Percentiles rank a stretch among this genome's conserved stretches.
These are phyloP conservation scores for Elsinoe perseae DNA, from an alignment of 2,329 filamentous ascomycete species.

Conservation along the genomic window DNA sequence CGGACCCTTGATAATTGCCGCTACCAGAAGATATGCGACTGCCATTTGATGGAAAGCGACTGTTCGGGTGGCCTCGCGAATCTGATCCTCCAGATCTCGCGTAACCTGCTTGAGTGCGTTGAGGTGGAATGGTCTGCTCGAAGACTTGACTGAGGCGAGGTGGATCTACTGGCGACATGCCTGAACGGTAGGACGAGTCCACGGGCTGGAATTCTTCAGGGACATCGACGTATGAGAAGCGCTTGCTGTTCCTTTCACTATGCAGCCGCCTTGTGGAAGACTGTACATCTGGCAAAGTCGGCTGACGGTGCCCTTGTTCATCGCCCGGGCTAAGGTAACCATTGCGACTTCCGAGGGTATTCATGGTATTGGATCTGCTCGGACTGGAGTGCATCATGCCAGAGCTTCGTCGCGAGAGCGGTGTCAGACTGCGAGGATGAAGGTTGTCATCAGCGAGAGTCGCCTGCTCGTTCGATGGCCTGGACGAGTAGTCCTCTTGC, in stretches of 20 bases:
- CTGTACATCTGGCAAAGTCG: slow-evolving; percentile 7
- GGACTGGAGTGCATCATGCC: background rate
- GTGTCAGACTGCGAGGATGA: slow-evolving; percentile 9
- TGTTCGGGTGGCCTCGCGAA: background rate
- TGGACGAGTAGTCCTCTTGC: background rate
- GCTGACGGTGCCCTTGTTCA: background rate
- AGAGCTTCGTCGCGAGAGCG: slow-evolving; percentile 7
- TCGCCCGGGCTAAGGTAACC: background rate
- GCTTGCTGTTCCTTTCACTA: slow-evolving; percentile 6
- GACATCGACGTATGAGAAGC: slow-evolving; percentile 12
- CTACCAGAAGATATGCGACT: background rate
- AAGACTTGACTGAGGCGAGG: slow-evolving; percentile 9
- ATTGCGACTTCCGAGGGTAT: background rate
- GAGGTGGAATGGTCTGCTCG: background rate
- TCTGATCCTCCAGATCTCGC: background rate
- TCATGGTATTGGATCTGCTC: slow-evolving; percentile 1
- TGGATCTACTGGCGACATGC: slow-evolving; percentile 4
- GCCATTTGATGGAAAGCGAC: background rate
- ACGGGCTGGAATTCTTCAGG: slow-evolving; percentile 14
- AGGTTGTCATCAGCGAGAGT: slow-evolving; percentile 12
- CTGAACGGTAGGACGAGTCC: slow-evolving; percentile 1
- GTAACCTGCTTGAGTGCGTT: background rate
- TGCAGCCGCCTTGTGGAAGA: slow-evolving; percentile 1
- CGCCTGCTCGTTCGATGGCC: background rate
- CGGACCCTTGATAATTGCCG: background rate